Conservation (phyloP, 768 basidiomycete species). For the Leccinum fibrillosum region DNA sequence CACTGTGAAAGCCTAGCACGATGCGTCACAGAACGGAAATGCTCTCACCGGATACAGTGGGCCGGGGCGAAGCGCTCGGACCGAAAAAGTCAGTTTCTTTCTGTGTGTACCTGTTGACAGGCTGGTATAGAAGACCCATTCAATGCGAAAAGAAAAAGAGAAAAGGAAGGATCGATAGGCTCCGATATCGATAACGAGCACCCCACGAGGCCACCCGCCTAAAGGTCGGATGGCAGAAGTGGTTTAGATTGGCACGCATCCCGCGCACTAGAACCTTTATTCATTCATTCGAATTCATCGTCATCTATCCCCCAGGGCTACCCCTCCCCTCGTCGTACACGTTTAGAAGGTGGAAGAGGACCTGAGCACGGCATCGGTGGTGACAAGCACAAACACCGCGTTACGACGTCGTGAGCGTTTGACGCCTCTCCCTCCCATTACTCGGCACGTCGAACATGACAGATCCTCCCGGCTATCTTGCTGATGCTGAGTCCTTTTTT, state of each 20-base stretch:
- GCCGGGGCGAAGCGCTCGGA: neutral
- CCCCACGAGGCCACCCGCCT: constrained; percentile 12
- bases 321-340: neutral
- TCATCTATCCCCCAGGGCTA: neutral
- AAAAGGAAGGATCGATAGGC: constrained; percentile 7
- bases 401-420: neutral
- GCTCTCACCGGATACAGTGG: neutral
- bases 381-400: constrained; percentile 3
- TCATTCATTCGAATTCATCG: neutral
- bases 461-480: neutral
- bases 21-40: neutral
- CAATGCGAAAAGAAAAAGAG: neutral
- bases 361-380: constrained; percentile 2
- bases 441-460: neutral
- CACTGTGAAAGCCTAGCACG: neutral
- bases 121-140: neutral
- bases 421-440: neutral
- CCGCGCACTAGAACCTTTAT: neutral
- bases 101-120: constrained; percentile 1
- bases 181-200: constrained; percentile 11
- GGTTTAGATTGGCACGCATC: constrained; percentile 1
- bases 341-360: constrained; percentile 3
- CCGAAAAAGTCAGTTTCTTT: neutral
- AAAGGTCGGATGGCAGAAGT: neutral
- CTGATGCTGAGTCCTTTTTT: neutral